Evolutionary conservation across 352 stramenopile species (phyloP), one percentile per base, ranked within the genome.

Genomic region (Pythium rishiriense): DNA sequence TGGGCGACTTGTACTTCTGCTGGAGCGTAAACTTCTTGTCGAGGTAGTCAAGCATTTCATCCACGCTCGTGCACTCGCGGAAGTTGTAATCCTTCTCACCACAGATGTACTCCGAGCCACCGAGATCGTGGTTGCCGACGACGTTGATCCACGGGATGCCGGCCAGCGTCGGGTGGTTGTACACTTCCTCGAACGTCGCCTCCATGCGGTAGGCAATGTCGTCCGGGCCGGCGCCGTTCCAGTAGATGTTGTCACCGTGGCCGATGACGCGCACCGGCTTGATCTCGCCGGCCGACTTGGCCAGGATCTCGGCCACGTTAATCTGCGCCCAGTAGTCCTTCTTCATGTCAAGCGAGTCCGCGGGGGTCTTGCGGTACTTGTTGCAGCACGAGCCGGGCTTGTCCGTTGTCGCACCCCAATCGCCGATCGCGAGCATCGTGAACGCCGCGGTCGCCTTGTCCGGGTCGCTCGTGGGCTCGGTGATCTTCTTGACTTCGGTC

Each of bases 231-330:
- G 83, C 85, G 22, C 87, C 87, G 70, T 94, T 93, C 85, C 85
- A 95, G 83, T 95, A 95, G 35, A 94, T 84, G 75, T 95, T 95
- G 73, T 95, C 87, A 35, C 84, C 86, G 66, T 95, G 86, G 14
- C 83, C 80, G 37, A 95, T 91, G 57, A 95, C 81, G 17, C 77
- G 73, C 29, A 72, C 62, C 0, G 86, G 84, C 57, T 89, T 91
- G 55, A 92, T 77, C 15, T 79, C 81, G 1, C 68, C 78, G 0
- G 86, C 86, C n/a, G 81, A 87, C 62, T 92, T 69, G 21, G 78
- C 70, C 5, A 95, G 56, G 65, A 95, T 88, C 66, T 92, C 83
- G 15, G 82, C 86, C 42, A 95, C 77, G 68, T 91, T 91, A 52
- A 93, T 88, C 71, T 95, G 84, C 4, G 86, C 78, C 77, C 83